Base-by-base conservation (phyloP, 305 asterid genomes). In the Fraxinus nigra region DNA sequence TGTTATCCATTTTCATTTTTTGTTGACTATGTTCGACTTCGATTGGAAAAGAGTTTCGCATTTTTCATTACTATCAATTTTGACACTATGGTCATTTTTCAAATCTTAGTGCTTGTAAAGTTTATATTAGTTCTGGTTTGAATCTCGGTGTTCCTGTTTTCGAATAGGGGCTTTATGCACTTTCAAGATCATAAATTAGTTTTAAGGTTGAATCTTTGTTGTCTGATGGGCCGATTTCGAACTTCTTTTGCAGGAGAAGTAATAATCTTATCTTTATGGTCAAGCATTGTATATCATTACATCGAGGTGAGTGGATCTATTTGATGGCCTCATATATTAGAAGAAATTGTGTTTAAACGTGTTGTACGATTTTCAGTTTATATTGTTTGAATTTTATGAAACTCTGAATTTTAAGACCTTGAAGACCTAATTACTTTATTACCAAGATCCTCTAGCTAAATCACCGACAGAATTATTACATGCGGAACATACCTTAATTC, bases 11-110 rank as follows among this genome's bases (percentile, higher is more conserved):
- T 51, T 78, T 8, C 74, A 61, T 34, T 84, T 34, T 69, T 3
- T 63, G 79, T 87, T 84, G 86, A 85, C 86, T 7, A 74, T 78
- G 85, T 79, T 13, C 76, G 82, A 75, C 84, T 78, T 35, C 13
- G 86, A 81, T 73, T 37, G 14, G 79, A 61, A 76, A n/a, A 77
- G 61, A 30, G 26, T 74, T 16, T 77, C 43, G n/a, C 20, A 16
- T 63, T 72, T 72, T 14, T 76, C 22, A 83, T 4, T 75, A 11
- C 34, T 37, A 54, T 7, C 63, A 61, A n/a, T 34, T 78, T 77
- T 65, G 86, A 75, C 78, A 69, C 78, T 5, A 54, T 5, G 67
- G 22, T 5, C 20, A 16, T 61, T 72, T 72, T n/a, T 59, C 69
- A 59, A 59, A 18, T 18, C 30, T 20, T 20, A 59, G 20, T 20